A percentile compares a stretch with the other conserved stretches of the same genome.
These are phyloP conservation scores for Primulina tabacum DNA, from an alignment of 257 asterid species.

Conservation along the genomic window DNA sequence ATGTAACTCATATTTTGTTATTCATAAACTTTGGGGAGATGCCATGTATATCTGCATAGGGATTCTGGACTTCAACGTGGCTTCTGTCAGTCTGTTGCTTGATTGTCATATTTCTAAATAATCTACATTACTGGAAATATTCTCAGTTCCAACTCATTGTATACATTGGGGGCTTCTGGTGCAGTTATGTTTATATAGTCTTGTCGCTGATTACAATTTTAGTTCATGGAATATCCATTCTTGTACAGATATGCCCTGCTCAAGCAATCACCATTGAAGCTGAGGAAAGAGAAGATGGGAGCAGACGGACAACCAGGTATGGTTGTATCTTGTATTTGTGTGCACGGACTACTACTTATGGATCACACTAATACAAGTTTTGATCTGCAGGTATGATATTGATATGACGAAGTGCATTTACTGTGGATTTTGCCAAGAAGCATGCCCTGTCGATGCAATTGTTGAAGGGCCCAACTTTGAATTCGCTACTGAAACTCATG, in stretches of 20 bases:
- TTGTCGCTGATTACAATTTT: slow-evolving; percentile 5
- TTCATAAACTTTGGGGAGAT: background rate
- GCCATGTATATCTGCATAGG: background rate
- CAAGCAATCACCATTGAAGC: slow-evolving; percentile 98
- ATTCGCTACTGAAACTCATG: slow-evolving; percentile 50
- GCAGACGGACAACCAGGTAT: slow-evolving; percentile 94
- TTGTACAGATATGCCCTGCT: slow-evolving; percentile 75
- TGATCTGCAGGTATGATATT: slow-evolving; percentile 64
- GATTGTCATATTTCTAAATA: background rate
- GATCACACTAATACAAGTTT: background rate
- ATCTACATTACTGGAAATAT: background rate
- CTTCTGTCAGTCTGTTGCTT: background rate
- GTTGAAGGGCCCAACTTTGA: slow-evolving; percentile 98
- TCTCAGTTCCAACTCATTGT: background rate
- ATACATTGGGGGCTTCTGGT: background rate
- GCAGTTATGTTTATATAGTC: background rate
- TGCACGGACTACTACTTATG: background rate
- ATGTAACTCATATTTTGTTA: background rate
- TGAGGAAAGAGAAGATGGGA: slow-evolving; percentile 94
- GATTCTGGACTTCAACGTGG: background rate
- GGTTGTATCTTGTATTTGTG: background rate
- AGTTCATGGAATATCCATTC: slow-evolving; percentile 5
- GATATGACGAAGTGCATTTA: slow-evolving; percentile 97
- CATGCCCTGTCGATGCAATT: slow-evolving; percentile 97
- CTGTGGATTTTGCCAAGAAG: slow-evolving; percentile 98